Conservation (phyloP, 257 asterid species). For the Cynanchum wilfordii region DNA sequence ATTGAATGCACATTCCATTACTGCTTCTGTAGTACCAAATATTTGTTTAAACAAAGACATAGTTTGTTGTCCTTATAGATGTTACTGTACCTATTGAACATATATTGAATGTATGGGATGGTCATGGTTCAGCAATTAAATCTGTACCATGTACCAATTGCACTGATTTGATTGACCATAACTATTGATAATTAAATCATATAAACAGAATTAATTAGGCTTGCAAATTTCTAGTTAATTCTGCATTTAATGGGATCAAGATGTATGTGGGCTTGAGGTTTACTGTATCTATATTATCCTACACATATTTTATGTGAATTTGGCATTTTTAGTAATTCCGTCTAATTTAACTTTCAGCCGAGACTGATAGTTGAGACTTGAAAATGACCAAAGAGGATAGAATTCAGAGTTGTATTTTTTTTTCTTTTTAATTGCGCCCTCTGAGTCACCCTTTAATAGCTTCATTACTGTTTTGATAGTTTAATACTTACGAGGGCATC, state of each 20-base stretch:
- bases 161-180: background rate
- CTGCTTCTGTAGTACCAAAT: background rate
- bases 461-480: background rate
- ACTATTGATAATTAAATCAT: background rate
- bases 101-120: background rate
- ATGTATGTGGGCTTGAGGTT: too few species aligned
- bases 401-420: background rate
- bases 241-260: slow-evolving; percentile 1
- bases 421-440: too few species aligned
- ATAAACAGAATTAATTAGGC: background rate
- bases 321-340: background rate
- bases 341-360: background rate
- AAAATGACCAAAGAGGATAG: background rate
- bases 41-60: background rate
- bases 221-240: background rate
- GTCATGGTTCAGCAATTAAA: background rate
- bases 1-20: background rate
- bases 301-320: background rate
- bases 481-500: background rate
- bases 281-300: too few species aligned
- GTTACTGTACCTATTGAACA: background rate
- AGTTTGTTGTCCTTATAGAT: background rate
- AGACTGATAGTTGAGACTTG: background rate
- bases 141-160: background rate
- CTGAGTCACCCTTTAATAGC: background rate